Percentiles rank a stretch among this genome's conserved stretches.
Conservation (phyloP, 2,329 filamentous ascomycete genomes). For the Curvularia eragrostidis region DNA sequence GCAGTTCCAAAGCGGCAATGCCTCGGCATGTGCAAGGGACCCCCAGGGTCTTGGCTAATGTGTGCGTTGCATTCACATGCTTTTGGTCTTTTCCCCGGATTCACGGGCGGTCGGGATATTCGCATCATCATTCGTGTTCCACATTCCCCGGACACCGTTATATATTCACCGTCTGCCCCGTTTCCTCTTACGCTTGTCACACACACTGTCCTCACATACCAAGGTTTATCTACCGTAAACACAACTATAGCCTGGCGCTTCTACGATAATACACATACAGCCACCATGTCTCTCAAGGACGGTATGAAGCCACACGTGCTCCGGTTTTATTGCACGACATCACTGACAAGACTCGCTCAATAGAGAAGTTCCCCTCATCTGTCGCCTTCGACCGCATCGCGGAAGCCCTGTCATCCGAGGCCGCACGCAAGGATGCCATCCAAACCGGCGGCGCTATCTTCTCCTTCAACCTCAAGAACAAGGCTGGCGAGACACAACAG, state of each 20-base stretch:
- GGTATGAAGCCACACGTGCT: constrained; percentile 23
- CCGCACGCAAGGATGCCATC: constrained; percentile 84
- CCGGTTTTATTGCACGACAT: background rate
- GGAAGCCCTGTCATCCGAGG: constrained; percentile 70
- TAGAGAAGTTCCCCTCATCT: constrained; percentile 82
- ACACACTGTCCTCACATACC: background rate
- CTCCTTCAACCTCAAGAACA: constrained; percentile 91
- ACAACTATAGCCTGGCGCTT: background rate
- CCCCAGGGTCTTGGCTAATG: constrained; percentile 18
- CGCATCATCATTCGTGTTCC: constrained; percentile 30
- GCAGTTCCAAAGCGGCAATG: constrained; percentile 14
- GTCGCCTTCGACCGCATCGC: constrained; percentile 90
- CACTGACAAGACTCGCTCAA: background rate
- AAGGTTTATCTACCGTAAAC: background rate
- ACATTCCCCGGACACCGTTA: constrained; percentile 29
- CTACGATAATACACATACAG: constrained; percentile 9
- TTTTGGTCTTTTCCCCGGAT: constrained; percentile 23
- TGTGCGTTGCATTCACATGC: constrained; percentile 28
- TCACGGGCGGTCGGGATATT: constrained; percentile 8
- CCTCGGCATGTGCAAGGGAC: constrained; percentile 24
- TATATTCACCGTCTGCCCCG: constrained; percentile 16
- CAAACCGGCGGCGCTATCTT: constrained; percentile 88
- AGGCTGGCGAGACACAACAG: constrained; percentile 75
- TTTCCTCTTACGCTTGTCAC: constrained; percentile 3
- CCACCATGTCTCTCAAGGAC: constrained; percentile 44